These are phyloP conservation scores for Bolboschoenus planiculmis DNA, from an alignment of 176 grass and related monocot genomes.

Conservation along the genomic window DNA sequence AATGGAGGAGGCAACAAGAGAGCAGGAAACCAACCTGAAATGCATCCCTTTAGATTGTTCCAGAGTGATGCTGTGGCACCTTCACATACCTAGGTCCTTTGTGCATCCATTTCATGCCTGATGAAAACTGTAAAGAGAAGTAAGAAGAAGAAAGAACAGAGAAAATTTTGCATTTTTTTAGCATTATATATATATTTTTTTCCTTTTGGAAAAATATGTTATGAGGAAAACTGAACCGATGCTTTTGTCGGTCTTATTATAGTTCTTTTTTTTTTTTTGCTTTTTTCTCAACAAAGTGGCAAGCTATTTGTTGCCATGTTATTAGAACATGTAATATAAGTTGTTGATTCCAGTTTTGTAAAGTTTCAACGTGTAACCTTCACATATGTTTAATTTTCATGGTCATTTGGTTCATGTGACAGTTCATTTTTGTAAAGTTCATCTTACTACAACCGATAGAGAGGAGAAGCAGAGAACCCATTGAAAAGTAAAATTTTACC, in stretches of 20 bases:
- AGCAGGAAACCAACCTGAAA: slow-evolving; percentile 14
- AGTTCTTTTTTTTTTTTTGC: not conserved
- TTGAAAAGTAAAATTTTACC: not conserved
- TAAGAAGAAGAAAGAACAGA: not conserved
- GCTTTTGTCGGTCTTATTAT: not conserved
- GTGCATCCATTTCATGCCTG: not conserved
- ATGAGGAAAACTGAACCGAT: not conserved
- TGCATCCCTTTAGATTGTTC: slow-evolving; percentile 43
- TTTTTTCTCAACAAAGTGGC: not conserved
- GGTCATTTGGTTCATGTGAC: not conserved
- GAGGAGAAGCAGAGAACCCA: not conserved
- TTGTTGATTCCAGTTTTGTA: not conserved
- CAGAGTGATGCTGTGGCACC: slow-evolving; percentile 39
- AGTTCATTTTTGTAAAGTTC: not conserved
- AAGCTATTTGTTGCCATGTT: not conserved
- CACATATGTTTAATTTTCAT: not conserved
- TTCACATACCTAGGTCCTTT: slow-evolving; percentile 40
- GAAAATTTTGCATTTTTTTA: not conserved
- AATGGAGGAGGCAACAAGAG: not conserved
- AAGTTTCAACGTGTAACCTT: not conserved
- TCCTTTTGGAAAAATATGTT: not conserved
- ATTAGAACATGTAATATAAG: not conserved
- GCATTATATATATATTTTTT: not conserved
- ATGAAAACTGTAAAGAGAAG: not conserved
- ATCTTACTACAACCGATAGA: not conserved